Evolutionary conservation across 352 stramenopile species (phyloP), one percentile per base, ranked within the genome.

Genomic region (Globisporangium sylvaticum): DNA sequence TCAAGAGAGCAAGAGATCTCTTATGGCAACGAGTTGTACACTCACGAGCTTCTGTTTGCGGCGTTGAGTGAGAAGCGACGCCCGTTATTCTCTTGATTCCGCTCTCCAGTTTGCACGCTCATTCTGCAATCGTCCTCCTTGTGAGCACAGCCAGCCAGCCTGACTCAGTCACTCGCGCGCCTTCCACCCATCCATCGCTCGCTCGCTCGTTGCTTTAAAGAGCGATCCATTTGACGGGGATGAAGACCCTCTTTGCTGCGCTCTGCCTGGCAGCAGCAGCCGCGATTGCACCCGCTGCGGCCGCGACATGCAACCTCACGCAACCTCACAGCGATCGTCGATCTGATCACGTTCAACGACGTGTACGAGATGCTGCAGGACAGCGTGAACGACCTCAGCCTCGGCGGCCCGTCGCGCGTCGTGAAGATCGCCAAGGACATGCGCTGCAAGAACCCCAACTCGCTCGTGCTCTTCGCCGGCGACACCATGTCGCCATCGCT

Each of bases 341-440:
- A 93, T 63, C 72, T 93, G 32, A 53, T 93, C 57, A 81, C 85
- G 37, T 93, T 90, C 75, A 90, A 90, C 52, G 85, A 91, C 61
- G 85, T 93, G 2, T 93, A 93, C 76, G 85, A 93, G 63, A 78
- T 93, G 78, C 70, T 81, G 44, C 81, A 82, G 61, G 81, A 89
- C 66, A 65, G 54, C 0, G 83, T 89, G 10, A 76, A 80, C 44
- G 83, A 79, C 1, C 58, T 93, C n/a, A 81, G 83, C 20, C 62
- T 88, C 25, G 83, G 84, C 48, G 83, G 84, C 18, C 84, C 83
- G 4, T 93, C 83, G 20, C 83, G 80, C 14, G 82, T 94, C 39
- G 74, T 89, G 3, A 74, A 76, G 0, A 64, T 94, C 27, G 83
- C 69, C 14, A 78, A 80, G 48, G 74, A 70, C 37, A 87, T 94